A percentile compares a stretch with the other conserved stretches of the same genome.
Evolutionary conservation across 768 basidiomycete genomes (phyloP).

Genomic region (Amyloporia xantha): DNA sequence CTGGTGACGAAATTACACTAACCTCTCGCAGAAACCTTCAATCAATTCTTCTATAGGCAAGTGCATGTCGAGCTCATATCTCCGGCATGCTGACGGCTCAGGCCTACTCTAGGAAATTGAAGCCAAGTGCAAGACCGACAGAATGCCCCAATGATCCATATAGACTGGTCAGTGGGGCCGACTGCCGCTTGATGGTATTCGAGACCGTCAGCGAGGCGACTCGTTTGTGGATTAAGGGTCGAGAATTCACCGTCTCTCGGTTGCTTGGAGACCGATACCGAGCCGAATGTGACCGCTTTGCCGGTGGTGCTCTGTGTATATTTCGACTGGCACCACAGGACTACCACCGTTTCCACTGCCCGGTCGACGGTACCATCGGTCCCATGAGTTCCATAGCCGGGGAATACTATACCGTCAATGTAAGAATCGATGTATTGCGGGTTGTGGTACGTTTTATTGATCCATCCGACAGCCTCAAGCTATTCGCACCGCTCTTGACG

Average conservation of each 20-base stretch:
- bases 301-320: constrained; percentile 79
- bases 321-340: constrained; percentile 93
- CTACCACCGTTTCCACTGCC: constrained; percentile 90
- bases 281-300: constrained; percentile 60
- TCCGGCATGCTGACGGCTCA: background rate
- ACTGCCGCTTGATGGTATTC: constrained; percentile 95
- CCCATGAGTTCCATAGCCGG: constrained; percentile 78
- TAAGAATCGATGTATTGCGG: too few species aligned
- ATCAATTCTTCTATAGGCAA: constrained; percentile 82
- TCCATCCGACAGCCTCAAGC: constrained; percentile 97
- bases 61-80: constrained; percentile 4
- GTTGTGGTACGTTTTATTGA: too few species aligned
- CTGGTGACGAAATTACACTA: background rate
- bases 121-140: constrained; percentile 70
- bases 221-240: constrained; percentile 92
- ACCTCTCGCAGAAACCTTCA: constrained; percentile 67
- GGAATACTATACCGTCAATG: constrained; percentile 96
- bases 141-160: constrained; percentile 67
- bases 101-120: constrained; percentile 67
- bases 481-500: constrained; percentile 81
- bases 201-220: constrained; percentile 83
- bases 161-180: constrained; percentile 83
- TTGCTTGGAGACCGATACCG: constrained; percentile 78
- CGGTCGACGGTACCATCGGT: constrained; percentile 81
- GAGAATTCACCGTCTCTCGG: constrained; percentile 78